phyloP scores from a whole-genome alignment of 2,329 filamentous ascomycete genomes.

The Aspergillus ibericus region DNA sequence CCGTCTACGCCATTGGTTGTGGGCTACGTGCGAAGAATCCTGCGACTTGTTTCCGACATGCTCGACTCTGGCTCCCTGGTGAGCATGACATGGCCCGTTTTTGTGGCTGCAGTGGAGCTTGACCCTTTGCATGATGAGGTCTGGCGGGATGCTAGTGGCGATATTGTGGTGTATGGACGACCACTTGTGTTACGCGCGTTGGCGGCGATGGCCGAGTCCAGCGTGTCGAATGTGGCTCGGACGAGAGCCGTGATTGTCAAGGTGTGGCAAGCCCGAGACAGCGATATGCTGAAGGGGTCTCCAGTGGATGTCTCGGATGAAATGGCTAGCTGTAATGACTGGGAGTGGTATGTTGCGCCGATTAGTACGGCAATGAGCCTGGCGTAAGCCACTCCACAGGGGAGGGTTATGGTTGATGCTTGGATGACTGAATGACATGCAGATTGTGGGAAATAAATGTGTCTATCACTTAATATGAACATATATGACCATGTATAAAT shows the following conservation, averaged over 20 bases:
- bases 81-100: slow-evolving; percentile 46
- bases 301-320: slow-evolving; percentile 14
- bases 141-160: slow-evolving; percentile 24
- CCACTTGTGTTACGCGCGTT: slow-evolving; percentile 43
- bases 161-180: slow-evolving; percentile 32
- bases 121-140: slow-evolving; percentile 40
- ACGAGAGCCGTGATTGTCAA: slow-evolving; percentile 50
- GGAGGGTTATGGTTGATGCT: background rate
- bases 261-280: slow-evolving; percentile 50
- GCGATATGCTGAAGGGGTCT: slow-evolving; percentile 28
- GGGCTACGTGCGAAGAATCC: slow-evolving; percentile 35
- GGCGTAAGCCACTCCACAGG: slow-evolving; percentile 28
- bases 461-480: background rate
- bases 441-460: background rate
- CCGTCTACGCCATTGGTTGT: slow-evolving; percentile 41
- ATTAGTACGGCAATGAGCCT: slow-evolving; percentile 45
- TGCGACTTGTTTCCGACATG: slow-evolving; percentile 36
- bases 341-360: slow-evolving; percentile 45
- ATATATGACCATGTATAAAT: too few relatives aligned
- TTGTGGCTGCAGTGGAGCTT: slow-evolving; percentile 47
- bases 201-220: slow-evolving; percentile 43
- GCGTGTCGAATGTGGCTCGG: slow-evolving; percentile 46
- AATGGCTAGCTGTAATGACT: slow-evolving; percentile 37
- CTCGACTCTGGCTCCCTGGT: slow-evolving; percentile 34
- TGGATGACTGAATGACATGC: background rate